These are phyloP conservation scores for Ramalina intermedia DNA, from an alignment of 495 filamentous ascomycete species.

Conservation along the genomic window DNA sequence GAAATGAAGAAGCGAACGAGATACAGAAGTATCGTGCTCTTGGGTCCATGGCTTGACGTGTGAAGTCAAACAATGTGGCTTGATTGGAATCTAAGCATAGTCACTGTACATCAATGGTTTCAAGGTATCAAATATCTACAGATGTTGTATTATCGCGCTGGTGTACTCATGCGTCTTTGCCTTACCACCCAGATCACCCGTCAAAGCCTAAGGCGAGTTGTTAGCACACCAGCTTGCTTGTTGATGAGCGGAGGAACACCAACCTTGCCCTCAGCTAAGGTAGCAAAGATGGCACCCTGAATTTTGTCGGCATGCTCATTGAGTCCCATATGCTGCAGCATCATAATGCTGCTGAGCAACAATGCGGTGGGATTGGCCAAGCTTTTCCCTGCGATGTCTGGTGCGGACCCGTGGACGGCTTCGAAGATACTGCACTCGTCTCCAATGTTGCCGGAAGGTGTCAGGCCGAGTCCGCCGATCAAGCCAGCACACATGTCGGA, in stretches of 20 bases:
- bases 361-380: conserved; percentile 93
- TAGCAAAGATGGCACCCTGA: conserved; percentile 87
- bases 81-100: no score
- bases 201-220: conserved; percentile 44
- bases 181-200: conserved; percentile 89
- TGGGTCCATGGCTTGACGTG: no score
- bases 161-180: conserved; percentile 87
- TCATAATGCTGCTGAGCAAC: conserved; percentile 88
- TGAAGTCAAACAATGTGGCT: no score
- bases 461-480: conserved; percentile 92
- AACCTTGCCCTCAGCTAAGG: conserved; percentile 86
- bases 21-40: no score
- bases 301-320: conserved; percentile 73
- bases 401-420: conserved; percentile 94
- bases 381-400: conserved; percentile 91
- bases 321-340: conserved; percentile 97
- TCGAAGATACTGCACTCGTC: conserved; percentile 99
- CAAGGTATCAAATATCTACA: conserved; percentile 33
- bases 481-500: conserved; percentile 99
- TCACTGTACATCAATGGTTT: no score
- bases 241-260: background rate
- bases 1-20: no score
- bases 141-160: conserved; percentile 70
- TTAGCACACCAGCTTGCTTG: background rate
- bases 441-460: conserved; percentile 95